Conservation (phyloP, 345 rosid species). For the Rhodomyrtus tomentosa region DNA sequence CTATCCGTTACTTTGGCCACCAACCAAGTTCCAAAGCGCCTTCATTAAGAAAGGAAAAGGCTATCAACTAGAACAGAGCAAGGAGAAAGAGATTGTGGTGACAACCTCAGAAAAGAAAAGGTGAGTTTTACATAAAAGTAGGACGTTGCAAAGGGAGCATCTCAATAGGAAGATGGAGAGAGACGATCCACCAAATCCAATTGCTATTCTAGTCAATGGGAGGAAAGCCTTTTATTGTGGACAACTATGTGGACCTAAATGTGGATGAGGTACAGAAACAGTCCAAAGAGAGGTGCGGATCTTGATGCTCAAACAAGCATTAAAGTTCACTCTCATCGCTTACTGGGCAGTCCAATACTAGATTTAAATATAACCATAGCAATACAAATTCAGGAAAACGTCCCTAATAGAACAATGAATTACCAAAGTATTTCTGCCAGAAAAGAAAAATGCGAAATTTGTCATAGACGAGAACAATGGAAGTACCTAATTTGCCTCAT, state of each 20-base stretch:
- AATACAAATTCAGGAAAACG: background rate
- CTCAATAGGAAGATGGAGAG: background rate
- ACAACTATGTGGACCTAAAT: background rate
- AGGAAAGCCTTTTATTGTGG: background rate
- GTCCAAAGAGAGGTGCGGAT: background rate
- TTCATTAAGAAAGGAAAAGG: background rate
- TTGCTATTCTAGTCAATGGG: background rate
- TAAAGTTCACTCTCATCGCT: background rate
- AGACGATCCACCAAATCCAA: background rate
- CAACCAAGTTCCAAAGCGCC: slow-evolving; percentile 56
- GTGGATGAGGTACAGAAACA: background rate
- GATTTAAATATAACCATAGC: background rate
- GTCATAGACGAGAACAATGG: background rate
- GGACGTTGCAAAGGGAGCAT: background rate
- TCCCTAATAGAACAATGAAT: background rate
- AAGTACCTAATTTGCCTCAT: slow-evolving; percentile 49
- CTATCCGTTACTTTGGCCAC: slow-evolving; percentile 31
- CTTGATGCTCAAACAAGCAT: background rate
- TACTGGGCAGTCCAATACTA: background rate
- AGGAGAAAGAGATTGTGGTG: background rate
- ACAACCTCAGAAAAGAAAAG: background rate
- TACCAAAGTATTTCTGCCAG: background rate
- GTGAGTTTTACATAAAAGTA: background rate
- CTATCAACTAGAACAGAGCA: background rate
- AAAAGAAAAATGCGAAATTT: background rate